phyloP scores from a whole-genome alignment of 331 rosid genomes.

The Spiraea crenata region DNA sequence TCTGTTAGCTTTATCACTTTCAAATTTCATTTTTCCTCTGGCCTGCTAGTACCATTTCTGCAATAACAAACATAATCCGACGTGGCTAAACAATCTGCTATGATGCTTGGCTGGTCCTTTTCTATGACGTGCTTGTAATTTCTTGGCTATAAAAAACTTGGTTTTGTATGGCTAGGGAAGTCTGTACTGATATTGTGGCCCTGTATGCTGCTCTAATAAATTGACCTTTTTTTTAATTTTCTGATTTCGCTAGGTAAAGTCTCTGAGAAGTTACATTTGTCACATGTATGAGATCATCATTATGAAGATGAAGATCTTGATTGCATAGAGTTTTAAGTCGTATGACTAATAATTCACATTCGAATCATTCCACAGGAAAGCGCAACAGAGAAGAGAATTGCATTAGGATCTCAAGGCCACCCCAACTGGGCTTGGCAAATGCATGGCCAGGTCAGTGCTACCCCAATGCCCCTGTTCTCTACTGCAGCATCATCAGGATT shows the following conservation, averaged over 20 bases:
- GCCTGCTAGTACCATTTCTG: neutral
- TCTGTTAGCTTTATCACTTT: neutral
- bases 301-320: neutral
- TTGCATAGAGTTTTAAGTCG: neutral
- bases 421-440: constrained; percentile 74
- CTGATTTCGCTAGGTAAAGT: neutral
- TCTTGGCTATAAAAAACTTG: neutral
- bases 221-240: neutral
- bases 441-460: constrained; percentile 57
- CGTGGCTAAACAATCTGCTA: neutral
- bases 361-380: constrained; percentile 67
- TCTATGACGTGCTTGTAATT: neutral
- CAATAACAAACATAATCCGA: neutral
- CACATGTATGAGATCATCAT: neutral
- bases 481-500: constrained; percentile 99
- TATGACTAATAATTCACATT: neutral
- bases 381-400: constrained; percentile 53
- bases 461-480: constrained; percentile 75
- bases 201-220: neutral
- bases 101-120: neutral
- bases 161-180: neutral
- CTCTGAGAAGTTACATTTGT: neutral
- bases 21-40: neutral
- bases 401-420: constrained; percentile 63
- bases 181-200: neutral